Evolutionary conservation across 2,329 filamentous ascomycete species (phyloP), one percentile per base, ranked within the genome.

Genomic region (Colletotrichum ledebouriae): DNA sequence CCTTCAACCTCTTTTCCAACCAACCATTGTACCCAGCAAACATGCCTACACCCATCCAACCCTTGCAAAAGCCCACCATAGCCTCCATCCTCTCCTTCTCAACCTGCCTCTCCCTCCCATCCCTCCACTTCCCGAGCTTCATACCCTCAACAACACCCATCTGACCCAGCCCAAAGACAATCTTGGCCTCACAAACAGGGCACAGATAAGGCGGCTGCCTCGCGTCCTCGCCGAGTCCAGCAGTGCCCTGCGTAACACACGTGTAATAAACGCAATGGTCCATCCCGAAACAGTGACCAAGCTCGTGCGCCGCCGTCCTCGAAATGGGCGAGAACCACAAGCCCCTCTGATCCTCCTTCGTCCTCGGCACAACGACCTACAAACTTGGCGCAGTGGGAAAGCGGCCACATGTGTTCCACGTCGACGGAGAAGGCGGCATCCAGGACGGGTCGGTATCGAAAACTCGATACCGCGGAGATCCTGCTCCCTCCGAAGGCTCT

Each of bases 231-330:
- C 76, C 79, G 44, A 90, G 79, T 1, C 83, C 81, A 0, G 84
- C 83, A 0, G 86, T 88, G 4, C 86, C 83, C 73, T 91, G 89
- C 88, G 91, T 90, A 2, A 83, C 81, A 71, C 89, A 92, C 0
- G 89, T 87, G 71, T 88, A 90, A 72, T 88, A 91, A 0, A 85
- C 78, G 73, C 90, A 93, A 74, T 93, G 90, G 7, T 77, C 89
- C 13, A 93, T 81, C 0, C 86, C 88, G 42, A 93, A 84, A 73
- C 89, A 92, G 75, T 92, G 90, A 0, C 89, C 87, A 0, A 92
- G 76, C 73, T 93, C 90, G 73, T 92, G 90, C 2, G 83, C 83
- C 1, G 85, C 85, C 0, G 90, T 91, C 57, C 84, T 85, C 59
- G 82, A 87, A 2, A 87, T 75, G 11, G 85, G 82, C 10, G 82